Base-by-base conservation (phyloP, 331 rosid genomes). In the Quercus phellos region DNA sequence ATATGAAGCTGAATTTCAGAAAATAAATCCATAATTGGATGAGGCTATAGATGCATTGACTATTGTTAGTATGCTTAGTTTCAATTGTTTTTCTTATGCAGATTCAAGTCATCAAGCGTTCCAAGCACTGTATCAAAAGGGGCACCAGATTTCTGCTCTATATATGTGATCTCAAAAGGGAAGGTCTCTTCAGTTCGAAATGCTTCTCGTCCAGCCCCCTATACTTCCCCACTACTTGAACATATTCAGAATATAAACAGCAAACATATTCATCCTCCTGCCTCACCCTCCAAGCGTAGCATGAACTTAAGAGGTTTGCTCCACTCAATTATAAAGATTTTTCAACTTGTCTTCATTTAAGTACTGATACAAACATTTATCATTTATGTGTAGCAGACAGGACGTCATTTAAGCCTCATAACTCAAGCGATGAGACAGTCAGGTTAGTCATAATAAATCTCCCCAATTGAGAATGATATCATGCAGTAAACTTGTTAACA, bases 71-170 rank as follows among this genome's bases (percentile, higher is more conserved):
- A 30, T 66, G 17, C 59, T 56, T 24, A 24, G 16, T 8, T 70
- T 30, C 18, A 6, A 4, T 53, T 6, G 19, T 14, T 24, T 83
- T 51, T 68, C 51, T 78, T 66, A 12, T 74, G 61, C 85, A 95
- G 98, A 81, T 95, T 95, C 81, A 95, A 88, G 84, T 56, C 90
- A 74, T 88, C 98, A 42, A 86, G 66, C 79, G 55, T 84, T 14
- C 75, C 96, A n/a, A 81, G 90, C 75, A 81, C 70, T 67, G 89
- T 93, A 68, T 80, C 90, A 24, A 95, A 91, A 82, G 96, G 80
- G 58, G 88, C 83, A 43, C 97, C 99, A 0, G 98, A 95, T 78
- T 95, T 93, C 83, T 93, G 99, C 85, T 91, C 84, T 0, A 91
- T 93, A 12, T 89, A 84, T 79, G 90, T 90, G 50, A 81, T 91